Percentiles rank a stretch among this genome's conserved stretches.
Conservation (phyloP, 257 asterid genomes). For the Lavandula angustifolia region DNA sequence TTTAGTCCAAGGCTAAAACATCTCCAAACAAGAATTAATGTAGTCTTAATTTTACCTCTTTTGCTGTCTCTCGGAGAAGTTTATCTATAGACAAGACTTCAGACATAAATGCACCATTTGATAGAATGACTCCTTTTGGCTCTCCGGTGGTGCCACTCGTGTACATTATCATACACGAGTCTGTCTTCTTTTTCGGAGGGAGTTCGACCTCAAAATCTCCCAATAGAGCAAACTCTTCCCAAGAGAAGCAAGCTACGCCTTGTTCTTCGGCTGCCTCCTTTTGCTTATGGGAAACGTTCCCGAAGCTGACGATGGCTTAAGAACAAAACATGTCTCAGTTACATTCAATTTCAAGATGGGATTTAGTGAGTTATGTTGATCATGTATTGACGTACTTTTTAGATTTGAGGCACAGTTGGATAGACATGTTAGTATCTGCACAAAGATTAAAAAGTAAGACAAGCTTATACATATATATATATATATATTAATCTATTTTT, state of each 20-base stretch:
- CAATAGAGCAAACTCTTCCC: slow-evolving; percentile 73
- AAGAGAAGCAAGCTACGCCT: slow-evolving; percentile 75
- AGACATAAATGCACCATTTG: slow-evolving; percentile 68
- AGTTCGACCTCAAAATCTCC: slow-evolving; percentile 57
- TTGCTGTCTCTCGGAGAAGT: slow-evolving; percentile 63
- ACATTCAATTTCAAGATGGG: background rate
- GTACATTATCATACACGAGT: slow-evolving; percentile 82
- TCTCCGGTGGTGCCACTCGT: slow-evolving; percentile 98
- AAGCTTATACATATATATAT: too few species aligned
- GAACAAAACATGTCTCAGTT: slow-evolving; percentile 33
- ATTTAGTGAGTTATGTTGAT: background rate
- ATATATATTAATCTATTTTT: too few species aligned
- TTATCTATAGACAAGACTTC: slow-evolving; percentile 82
- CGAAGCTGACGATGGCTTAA: slow-evolving; percentile 83
- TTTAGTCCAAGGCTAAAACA: background rate
- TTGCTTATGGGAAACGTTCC: slow-evolving; percentile 56
- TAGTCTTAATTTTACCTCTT: slow-evolving; percentile 43
- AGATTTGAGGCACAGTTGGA: slow-evolving; percentile 59
- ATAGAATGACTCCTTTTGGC: slow-evolving; percentile 87
- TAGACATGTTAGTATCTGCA: slow-evolving; percentile 81
- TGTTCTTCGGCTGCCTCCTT: slow-evolving; percentile 66
- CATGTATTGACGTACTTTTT: slow-evolving; percentile 58
- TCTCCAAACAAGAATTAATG: background rate
- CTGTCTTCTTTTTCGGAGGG: slow-evolving; percentile 61
- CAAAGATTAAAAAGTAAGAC: slow-evolving; percentile 24